These are phyloP conservation scores for Cenchrus purpureus DNA, from an alignment of 176 grass and related monocot genomes.

Conservation along the genomic window DNA sequence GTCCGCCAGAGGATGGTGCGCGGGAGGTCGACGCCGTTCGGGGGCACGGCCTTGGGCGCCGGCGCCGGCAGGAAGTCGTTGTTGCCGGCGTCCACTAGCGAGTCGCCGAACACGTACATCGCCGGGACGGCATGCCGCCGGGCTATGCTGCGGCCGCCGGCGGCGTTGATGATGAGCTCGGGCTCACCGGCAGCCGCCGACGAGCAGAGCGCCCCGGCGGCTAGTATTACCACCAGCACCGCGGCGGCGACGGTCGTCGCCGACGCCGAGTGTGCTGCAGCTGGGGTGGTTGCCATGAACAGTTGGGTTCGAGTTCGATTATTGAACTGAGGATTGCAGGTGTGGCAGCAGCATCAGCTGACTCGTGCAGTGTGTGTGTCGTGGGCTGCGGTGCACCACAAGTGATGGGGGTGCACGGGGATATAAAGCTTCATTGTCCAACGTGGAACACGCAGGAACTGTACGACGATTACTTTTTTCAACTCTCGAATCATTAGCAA, in stretches of 20 bases:
- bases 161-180: no score
- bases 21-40: conserved; percentile 48
- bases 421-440: no score
- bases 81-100: conserved; percentile 57
- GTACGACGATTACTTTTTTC: no score
- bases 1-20: neutral
- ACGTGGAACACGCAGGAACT: no score
- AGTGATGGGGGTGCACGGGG: no score
- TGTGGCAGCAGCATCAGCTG: neutral
- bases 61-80: conserved; percentile 50
- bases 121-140: conserved; percentile 21
- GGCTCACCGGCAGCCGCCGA: neutral
- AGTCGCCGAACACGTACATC: conserved; percentile 61
- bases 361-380: neutral
- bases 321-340: neutral
- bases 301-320: neutral
- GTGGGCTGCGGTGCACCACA: neutral
- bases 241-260: neutral
- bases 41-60: conserved; percentile 36
- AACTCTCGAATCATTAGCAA: no score
- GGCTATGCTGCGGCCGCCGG: no score
- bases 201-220: neutral
- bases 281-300: neutral
- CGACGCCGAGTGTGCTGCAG: neutral
- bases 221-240: neutral